A percentile compares a stretch with the other conserved stretches of the same genome.
phyloP scores from a whole-genome alignment of 495 filamentous ascomycete species.

The Neurospora africana region DNA sequence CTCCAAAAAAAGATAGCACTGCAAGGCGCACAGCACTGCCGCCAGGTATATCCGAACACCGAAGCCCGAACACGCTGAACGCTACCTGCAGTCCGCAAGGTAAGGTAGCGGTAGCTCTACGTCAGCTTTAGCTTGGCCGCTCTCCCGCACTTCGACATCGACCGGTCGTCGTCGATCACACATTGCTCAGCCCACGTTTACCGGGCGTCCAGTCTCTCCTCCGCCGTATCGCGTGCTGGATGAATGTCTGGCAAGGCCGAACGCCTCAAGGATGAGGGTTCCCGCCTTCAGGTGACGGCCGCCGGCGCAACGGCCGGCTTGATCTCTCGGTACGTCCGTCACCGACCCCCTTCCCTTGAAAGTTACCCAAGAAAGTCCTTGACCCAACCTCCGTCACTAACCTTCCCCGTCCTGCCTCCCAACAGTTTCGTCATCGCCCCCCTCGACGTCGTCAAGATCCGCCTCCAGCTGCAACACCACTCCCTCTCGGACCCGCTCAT shows the following conservation, averaged over 20 bases:
- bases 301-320: slow-evolving; percentile 85
- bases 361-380: background rate
- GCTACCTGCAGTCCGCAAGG: background rate
- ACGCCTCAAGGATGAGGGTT: slow-evolving; percentile 90
- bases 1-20: background rate
- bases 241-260: slow-evolving; percentile 30
- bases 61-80: background rate
- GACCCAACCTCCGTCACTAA: slow-evolving; percentile 1
- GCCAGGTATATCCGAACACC: background rate
- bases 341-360: slow-evolving; percentile 22
- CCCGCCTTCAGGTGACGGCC: slow-evolving; percentile 65
- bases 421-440: slow-evolving; percentile 78
- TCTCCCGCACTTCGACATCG: background rate
- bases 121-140: background rate
- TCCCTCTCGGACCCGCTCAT: slow-evolving; percentile 60
- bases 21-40: background rate
- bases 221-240: slow-evolving; percentile 5
- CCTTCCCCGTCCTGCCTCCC: background rate
- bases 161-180: background rate
- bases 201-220: background rate
- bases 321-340: slow-evolving; percentile 80
- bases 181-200: background rate
- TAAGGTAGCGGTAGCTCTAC: background rate
- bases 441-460: slow-evolving; percentile 92
- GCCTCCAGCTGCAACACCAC: slow-evolving; percentile 82